phyloP scores from a whole-genome alignment of 805 yeast species.

The Maudiozyma pseudohumilis region DNA sequence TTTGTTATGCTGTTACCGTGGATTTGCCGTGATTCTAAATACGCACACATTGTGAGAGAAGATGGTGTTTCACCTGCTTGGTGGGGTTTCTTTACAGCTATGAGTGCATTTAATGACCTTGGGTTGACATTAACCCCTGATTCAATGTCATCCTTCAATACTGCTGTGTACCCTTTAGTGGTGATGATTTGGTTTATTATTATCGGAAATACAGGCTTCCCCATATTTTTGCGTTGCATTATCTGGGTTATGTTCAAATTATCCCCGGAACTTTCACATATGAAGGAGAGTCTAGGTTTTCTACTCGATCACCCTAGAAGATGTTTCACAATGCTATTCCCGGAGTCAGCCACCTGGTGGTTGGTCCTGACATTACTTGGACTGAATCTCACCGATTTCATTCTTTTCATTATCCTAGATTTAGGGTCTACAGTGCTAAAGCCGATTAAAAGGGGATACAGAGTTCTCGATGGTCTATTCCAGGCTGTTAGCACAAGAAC shows the following conservation, averaged over 20 bases:
- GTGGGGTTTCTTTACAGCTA: constrained; percentile 88
- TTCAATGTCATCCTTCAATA: constrained; percentile 61
- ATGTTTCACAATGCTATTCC: constrained; percentile 87
- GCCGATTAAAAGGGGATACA: constrained; percentile 52
- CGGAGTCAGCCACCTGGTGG: constrained; percentile 95
- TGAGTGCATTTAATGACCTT: constrained; percentile 73
- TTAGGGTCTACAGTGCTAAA: constrained; percentile 42
- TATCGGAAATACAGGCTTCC: constrained; percentile 93
- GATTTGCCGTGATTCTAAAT: constrained; percentile 37
- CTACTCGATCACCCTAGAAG: constrained; percentile 93
- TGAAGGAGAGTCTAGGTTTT: constrained; percentile 72
- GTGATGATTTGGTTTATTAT: constrained; percentile 62
- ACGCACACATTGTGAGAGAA: constrained; percentile 34
- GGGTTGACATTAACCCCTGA: constrained; percentile 77
- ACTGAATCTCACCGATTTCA: constrained; percentile 67
- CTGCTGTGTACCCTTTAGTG: constrained; percentile 55
- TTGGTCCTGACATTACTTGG: constrained; percentile 60
- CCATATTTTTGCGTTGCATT: constrained; percentile 66
- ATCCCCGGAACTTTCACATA: constrained; percentile 53
- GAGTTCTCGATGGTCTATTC: constrained; percentile 73
- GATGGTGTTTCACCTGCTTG: constrained; percentile 69
- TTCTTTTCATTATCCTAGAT: constrained; percentile 74
- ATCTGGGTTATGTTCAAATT: constrained; percentile 71
- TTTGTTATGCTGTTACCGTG: constrained; percentile 51
- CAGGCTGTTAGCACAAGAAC: constrained; percentile 92